A percentile compares a stretch with the other conserved stretches of the same genome.
These are phyloP conservation scores for Apium graveolens DNA, from an alignment of 129 eudicot genomes.

Conservation along the genomic window DNA sequence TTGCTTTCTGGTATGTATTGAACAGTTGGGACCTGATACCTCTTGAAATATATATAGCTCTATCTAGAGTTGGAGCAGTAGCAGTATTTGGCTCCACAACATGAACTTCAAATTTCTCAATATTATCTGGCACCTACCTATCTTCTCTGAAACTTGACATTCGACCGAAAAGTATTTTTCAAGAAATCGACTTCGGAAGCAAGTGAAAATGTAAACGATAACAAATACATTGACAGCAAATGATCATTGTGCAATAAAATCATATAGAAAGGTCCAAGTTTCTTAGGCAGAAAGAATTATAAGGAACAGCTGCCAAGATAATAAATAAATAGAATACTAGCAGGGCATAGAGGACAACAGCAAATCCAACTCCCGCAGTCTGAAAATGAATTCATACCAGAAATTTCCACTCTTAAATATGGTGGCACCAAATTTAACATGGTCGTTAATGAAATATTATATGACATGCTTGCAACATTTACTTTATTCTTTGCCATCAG, in stretches of 20 bases:
- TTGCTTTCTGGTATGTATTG: too few relatives aligned
- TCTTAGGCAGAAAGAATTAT: not conserved
- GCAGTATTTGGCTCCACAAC: too few relatives aligned
- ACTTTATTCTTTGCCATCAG: conserved; percentile 92
- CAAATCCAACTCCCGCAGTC: not conserved
- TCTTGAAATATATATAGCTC: too few relatives aligned
- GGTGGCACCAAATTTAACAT: conserved; percentile 7
- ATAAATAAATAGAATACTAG: not conserved
- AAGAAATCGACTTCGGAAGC: not conserved
- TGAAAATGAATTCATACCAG: not conserved
- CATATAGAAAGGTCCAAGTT: not conserved
- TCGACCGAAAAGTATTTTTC: too few relatives aligned
- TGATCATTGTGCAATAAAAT: not conserved
- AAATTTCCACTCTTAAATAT: conserved; percentile 8
- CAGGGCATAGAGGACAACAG: not conserved
- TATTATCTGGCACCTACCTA: too few relatives aligned
- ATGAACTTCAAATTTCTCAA: too few relatives aligned
- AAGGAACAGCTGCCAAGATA: not conserved
- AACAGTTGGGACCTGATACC: too few relatives aligned
- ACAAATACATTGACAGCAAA: not conserved
- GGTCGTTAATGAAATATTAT: not conserved
- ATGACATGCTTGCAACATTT: not conserved
- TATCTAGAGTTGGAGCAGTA: too few relatives aligned
- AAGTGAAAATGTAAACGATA: not conserved
- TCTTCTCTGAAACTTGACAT: too few relatives aligned